Base-by-base conservation (phyloP, 192 early-diverging fungal species). In the Backusella luteola region DNA sequence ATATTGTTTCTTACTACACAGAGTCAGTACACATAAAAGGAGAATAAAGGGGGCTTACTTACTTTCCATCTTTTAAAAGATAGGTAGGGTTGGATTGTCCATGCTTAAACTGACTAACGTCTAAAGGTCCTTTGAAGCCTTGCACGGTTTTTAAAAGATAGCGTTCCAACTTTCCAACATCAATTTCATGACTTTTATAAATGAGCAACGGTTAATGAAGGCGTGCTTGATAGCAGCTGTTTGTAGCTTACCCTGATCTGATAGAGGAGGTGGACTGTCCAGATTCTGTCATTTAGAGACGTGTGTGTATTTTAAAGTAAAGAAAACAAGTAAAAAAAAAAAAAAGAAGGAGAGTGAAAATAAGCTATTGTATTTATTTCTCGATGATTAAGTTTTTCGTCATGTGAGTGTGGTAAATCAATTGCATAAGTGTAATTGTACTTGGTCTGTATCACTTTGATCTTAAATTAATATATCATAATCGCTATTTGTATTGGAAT, bases 41-140 rank as follows among this genome's bases (percentile, higher is more conserved):
- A n/a, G 49, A 1, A 29, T 12, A 8, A 59, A 19, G 29, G 2
- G 35, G 21, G 39, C 26, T 63, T 0, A 42, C 67, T 71, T 86
- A 91, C 91, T 88, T 90, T 69, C 84, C 83, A 69, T 93, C 94
- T 26, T 84, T 89, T 46, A 99, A 80, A 59, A 96, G 87, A 73
- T 95, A 99, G 6, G 97, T 99, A 6, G 97, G 97, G 79, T 99
- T 99, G 83, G 92, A 94, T 77, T 97, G 96, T 0, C 97, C 97
- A 7, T 94, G 85, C 71, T 91, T 93, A 82, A 98, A 98, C 87
- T 98, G 96, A 69, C 87, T 85, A 66, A 96, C 75, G 14, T 88
- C 71, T 38, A 97, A 79, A 6, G 95, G 95, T 21, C 76, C 67
- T 19, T 74, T 81, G n/a, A 95, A 81, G 12, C 79, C 81, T 34